Evolutionary conservation across 805 yeast species (phyloP), one percentile per base, ranked within the genome.

Genomic region (Wickerhamiella spandovensis): DNA sequence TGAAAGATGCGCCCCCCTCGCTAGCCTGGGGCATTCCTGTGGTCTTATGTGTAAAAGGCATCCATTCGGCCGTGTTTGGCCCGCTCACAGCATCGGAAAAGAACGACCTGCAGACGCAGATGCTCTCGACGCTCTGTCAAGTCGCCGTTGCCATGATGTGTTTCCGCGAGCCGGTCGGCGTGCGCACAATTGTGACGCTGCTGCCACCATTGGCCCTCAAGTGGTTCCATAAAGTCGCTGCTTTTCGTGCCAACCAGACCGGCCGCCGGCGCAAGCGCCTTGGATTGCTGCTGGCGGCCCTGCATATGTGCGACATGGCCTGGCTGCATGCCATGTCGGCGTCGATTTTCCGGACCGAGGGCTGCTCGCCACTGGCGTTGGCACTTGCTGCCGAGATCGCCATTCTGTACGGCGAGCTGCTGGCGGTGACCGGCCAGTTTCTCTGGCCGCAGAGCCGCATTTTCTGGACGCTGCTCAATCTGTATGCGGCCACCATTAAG

Each of bases 111-210:
- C 46, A 41, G 21, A n/a, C 18, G 13, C 48, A 48, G 22, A 42
- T 51, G 28, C 22, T 43, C 18, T 42, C 50, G 9, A 39, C 52
- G n/a, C 48, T 51, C 15, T 17, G 48, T 32, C 54, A 51, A 37
- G 50, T 43, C n/a, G 54, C 54, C 10, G 45, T 51, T 2, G 54
- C 54, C 8, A 48, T 51, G 41, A 46, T 47, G 13, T 50, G 47
- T 23, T 51, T 51, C 42, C 54, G 54, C 35, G 50, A 51, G 42
- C 43, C 50, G 15, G 48, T 51, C 15, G 54, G 52, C 32, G 38
- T 51, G 48, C 39, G 39, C 12, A 46, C 51, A 9, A 23, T 49
- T 32, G 42, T 38, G 12, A 48, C 49, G n/a, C 25, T 51, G 17
- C 12, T 49, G 5, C 51, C 54, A 15, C 32, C 48, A 5, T 37